Percentiles rank a stretch among this genome's conserved stretches.
Conservation (phyloP, 192 early-diverging fungal species). For the Glomus cerebriforme region DNA sequence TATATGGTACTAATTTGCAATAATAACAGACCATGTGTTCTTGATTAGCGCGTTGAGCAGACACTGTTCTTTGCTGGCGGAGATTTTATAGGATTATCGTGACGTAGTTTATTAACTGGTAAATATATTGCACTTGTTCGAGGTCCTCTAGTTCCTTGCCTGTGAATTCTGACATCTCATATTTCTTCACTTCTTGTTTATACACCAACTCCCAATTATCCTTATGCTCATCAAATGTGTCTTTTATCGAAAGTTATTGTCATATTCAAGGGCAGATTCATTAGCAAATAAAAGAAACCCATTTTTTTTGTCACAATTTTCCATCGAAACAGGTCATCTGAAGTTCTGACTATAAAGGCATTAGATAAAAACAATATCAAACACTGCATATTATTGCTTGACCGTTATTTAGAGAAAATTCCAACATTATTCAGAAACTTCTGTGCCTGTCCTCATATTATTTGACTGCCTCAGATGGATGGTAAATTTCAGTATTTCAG, state of each 20-base stretch:
- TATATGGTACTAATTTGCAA: too few species aligned
- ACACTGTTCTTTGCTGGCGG: too few species aligned
- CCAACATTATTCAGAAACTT: not conserved
- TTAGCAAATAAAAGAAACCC: too few species aligned
- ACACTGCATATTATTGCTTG: too few species aligned
- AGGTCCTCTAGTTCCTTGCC: too few species aligned
- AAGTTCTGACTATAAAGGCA: not conserved
- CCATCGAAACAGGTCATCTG: not conserved
- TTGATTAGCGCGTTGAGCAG: too few species aligned
- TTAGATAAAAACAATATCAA: not conserved
- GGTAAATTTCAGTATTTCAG: not conserved
- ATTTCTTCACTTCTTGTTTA: not conserved
- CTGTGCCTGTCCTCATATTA: slow-evolving; percentile 1
- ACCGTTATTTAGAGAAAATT: not conserved
- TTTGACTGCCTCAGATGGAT: not conserved
- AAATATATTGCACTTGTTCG: too few species aligned
- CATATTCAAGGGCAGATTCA: not conserved
- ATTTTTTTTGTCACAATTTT: too few species aligned
- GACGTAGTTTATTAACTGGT: too few species aligned
- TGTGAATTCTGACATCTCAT: not conserved
- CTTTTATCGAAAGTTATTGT: not conserved
- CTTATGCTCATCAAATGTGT: slow-evolving; percentile 8
- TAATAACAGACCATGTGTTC: too few species aligned
- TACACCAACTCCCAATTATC: not conserved
- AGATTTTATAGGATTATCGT: too few species aligned